Evolutionary conservation across 139 green algal species (phyloP).

Genomic region (Chlorella vulgaris): DNA sequence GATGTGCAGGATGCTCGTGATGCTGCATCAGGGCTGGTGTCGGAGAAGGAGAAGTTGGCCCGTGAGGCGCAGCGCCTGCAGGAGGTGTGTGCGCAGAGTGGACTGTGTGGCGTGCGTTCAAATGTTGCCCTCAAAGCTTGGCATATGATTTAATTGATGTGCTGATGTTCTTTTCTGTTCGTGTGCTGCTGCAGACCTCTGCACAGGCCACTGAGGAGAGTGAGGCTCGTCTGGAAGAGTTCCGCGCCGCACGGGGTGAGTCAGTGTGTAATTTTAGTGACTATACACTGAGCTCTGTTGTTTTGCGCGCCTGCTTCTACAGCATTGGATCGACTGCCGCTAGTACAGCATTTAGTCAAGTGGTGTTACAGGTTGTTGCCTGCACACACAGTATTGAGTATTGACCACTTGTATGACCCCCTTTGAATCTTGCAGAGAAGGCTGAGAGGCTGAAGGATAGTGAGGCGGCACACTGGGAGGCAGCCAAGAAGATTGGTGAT

Average conservation of each 20-base stretch:
- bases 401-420: not conserved
- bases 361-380: too few relatives aligned
- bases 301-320: too few relatives aligned
- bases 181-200: constrained; percentile 10
- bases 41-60: constrained; percentile 11
- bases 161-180: too few relatives aligned
- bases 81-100: not conserved
- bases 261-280: not conserved
- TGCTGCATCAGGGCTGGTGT: not conserved
- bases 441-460: not conserved
- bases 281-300: too few relatives aligned
- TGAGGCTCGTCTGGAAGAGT: constrained; percentile 9
- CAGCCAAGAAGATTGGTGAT: constrained; percentile 29
- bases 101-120: too few relatives aligned
- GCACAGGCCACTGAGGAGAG: not conserved
- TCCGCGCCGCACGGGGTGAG: constrained; percentile 11
- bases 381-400: too few relatives aligned
- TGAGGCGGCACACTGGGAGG: constrained; percentile 32
- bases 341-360: too few relatives aligned
- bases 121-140: too few relatives aligned
- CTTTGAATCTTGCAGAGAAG: not conserved
- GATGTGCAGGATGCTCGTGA: constrained; percentile 11
- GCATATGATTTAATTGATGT: too few relatives aligned
- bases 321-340: too few relatives aligned
- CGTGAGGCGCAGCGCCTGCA: not conserved